Percentiles rank a stretch among this genome's conserved stretches.
phyloP scores from a whole-genome alignment of 768 basidiomycete species.

The Xerocomus brunneocitrinus region DNA sequence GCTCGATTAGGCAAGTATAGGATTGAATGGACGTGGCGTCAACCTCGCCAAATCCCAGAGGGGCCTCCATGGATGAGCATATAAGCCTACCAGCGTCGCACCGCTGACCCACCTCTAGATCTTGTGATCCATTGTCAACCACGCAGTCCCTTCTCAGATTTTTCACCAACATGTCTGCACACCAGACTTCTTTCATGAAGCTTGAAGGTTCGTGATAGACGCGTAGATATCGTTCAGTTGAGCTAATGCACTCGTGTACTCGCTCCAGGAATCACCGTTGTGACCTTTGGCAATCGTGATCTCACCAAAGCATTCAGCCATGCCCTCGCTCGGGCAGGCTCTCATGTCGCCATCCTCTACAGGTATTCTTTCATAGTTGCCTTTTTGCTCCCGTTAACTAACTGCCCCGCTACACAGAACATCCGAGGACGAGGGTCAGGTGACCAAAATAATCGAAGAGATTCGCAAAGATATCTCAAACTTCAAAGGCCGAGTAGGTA shows the following conservation, averaged over 20 bases:
- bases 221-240: neutral
- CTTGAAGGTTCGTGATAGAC: conserved; percentile 26
- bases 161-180: conserved; percentile 10
- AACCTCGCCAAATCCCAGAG: conserved; percentile 5
- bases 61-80: conserved; percentile 11
- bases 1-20: conserved; percentile 6
- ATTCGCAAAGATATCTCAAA: conserved; percentile 43
- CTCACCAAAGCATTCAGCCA: conserved; percentile 53
- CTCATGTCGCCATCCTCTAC: conserved; percentile 60
- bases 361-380: conserved; percentile 26
- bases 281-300: conserved; percentile 61
- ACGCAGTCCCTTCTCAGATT: conserved; percentile 4
- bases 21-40: conserved; percentile 6
- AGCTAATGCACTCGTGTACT: neutral
- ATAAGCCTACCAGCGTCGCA: conserved; percentile 2
- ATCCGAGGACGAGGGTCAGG: conserved; percentile 44
- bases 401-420: conserved; percentile 26
- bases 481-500: conserved; percentile 35
- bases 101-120: neutral
- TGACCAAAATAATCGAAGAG: conserved; percentile 31
- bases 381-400: neutral
- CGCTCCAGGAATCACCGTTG: conserved; percentile 43
- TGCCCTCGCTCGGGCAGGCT: conserved; percentile 51
- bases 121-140: conserved; percentile 9
- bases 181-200: conserved; percentile 7